These are phyloP conservation scores for Spathaspora sp. DNA, from an alignment of 805 yeast genomes.

Conservation along the genomic window DNA sequence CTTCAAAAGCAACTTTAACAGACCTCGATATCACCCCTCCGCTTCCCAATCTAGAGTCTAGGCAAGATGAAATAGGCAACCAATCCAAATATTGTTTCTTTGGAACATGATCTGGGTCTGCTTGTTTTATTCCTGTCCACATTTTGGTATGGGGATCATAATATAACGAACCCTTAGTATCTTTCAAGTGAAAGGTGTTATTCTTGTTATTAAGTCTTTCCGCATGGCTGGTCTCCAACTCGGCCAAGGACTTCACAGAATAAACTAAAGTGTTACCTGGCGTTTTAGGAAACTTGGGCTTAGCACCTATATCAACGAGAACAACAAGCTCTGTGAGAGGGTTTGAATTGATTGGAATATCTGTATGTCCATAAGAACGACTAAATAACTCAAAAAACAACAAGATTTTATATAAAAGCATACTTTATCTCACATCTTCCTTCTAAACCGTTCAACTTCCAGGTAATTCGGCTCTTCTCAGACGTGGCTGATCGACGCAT, in stretches of 20 bases:
- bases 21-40: conserved; percentile 4
- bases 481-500: no score
- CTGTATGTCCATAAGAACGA: not conserved
- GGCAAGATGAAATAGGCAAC: conserved; percentile 7
- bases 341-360: not conserved
- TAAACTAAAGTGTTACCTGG: not conserved
- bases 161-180: conserved; percentile 2
- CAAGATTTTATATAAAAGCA: not conserved
- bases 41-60: conserved; percentile 5
- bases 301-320: not conserved
- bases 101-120: not conserved
- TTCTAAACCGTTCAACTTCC: not conserved
- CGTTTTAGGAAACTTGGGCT: not conserved
- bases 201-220: conserved; percentile 2
- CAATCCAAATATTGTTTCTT: conserved; percentile 1
- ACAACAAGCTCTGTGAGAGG: not conserved
- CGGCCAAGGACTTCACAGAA: conserved; percentile 3
- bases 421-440: not conserved
- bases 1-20: conserved; percentile 3
- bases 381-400: not conserved
- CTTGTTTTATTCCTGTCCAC: conserved; percentile 4
- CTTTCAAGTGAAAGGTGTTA: conserved; percentile 6
- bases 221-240: conserved; percentile 2
- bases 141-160: conserved; percentile 1
- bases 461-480: not conserved